Evolutionary conservation across 2,329 filamentous ascomycete genomes (phyloP).

Genomic region (Xylaria sp.): DNA sequence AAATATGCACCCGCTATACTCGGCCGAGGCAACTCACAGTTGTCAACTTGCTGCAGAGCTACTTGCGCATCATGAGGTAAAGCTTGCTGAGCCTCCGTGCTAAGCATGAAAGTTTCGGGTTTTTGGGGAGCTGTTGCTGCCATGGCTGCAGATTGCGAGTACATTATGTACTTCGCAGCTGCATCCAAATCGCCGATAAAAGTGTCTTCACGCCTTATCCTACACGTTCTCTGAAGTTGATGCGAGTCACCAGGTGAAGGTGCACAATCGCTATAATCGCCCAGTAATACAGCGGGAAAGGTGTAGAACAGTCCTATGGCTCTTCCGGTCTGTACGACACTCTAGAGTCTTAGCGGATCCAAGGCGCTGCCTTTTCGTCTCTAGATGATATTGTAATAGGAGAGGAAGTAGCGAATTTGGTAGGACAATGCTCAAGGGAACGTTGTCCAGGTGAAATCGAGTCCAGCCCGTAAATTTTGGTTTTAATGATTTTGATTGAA

Average conservation of each 20-base stretch:
- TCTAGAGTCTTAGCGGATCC: slow-evolving; percentile 29
- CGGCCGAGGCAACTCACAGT: slow-evolving; percentile 71
- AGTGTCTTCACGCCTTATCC: slow-evolving; percentile 14
- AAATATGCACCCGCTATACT: slow-evolving; percentile 14
- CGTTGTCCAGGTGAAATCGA: slow-evolving; percentile 50
- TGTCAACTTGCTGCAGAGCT: slow-evolving; percentile 97
- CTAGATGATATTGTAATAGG: slow-evolving; percentile 33
- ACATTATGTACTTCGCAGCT: slow-evolving; percentile 66
- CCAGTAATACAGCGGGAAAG: slow-evolving; percentile 37
- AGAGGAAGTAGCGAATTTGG: slow-evolving; percentile 23
- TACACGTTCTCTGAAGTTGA: slow-evolving; percentile 22
- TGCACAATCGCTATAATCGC: slow-evolving; percentile 27
- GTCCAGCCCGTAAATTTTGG: slow-evolving; percentile 57
- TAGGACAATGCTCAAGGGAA: slow-evolving; percentile 31
- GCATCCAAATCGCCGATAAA: slow-evolving; percentile 38
- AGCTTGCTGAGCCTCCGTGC: slow-evolving; percentile 95
- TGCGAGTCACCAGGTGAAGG: slow-evolving; percentile 9
- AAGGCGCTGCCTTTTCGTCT: slow-evolving; percentile 46
- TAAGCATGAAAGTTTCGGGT: slow-evolving; percentile 98
- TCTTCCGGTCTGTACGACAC: slow-evolving; percentile 30
- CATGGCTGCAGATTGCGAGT: slow-evolving; percentile 87
- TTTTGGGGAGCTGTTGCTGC: slow-evolving; percentile 83
- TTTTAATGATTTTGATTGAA: slow-evolving; percentile 41
- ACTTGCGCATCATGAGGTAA: slow-evolving; percentile 97
- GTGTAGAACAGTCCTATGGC: slow-evolving; percentile 37